These are phyloP conservation scores for Suillus occidentalis DNA, from an alignment of 768 basidiomycete species.

Conservation along the genomic window DNA sequence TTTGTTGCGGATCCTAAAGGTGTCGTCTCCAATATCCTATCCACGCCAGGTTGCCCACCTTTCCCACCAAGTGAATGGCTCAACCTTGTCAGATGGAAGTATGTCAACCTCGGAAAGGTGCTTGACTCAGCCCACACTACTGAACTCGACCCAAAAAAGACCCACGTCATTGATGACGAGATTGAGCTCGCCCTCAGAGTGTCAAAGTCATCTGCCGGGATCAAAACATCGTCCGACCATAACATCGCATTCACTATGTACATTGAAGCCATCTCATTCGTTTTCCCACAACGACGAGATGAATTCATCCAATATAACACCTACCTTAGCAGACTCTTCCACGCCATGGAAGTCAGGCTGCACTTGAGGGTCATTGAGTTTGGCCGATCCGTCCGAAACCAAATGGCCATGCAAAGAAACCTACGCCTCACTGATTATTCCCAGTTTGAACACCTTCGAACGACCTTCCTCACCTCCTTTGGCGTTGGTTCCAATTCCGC, in stretches of 20 bases:
- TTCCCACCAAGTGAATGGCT: conserved; percentile 15
- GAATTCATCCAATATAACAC: not conserved
- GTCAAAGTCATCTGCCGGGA: not conserved
- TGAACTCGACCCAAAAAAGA: conserved; percentile 5
- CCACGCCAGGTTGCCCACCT: not conserved
- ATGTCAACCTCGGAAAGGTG: conserved; percentile 11
- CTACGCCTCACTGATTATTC: not conserved
- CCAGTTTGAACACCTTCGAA: not conserved
- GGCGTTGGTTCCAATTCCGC: not conserved
- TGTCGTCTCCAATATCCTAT: not conserved
- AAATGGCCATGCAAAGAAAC: not conserved
- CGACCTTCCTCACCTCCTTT: conserved; percentile 4
- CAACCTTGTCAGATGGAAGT: conserved; percentile 2
- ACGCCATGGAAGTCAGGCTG: not conserved
- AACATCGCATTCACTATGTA: too few species aligned
- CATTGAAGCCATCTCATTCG: not conserved
- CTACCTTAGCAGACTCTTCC: not conserved
- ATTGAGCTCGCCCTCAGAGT: conserved; percentile 5
- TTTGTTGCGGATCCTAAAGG: conserved; percentile 10
- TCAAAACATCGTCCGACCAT: not conserved
- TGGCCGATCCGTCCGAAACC: not conserved
- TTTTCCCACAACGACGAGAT: not conserved
- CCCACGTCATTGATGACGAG: conserved; percentile 7
- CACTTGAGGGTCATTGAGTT: not conserved
- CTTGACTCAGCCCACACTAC: conserved; percentile 4